Evolutionary conservation across 305 asterid species (phyloP).

Genomic region (Petunia hybrid): DNA sequence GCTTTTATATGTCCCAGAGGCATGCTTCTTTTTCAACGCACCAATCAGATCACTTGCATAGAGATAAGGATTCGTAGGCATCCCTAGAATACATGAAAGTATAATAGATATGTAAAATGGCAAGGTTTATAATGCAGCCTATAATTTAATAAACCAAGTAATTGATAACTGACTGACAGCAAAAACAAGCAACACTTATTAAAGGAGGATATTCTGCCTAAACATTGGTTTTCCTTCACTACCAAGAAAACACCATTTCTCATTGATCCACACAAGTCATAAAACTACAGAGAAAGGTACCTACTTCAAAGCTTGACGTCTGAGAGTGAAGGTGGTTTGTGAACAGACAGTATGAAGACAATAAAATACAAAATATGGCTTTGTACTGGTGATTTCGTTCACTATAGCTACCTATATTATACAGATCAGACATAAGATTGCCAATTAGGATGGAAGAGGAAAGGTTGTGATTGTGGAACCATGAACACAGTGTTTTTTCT

Average conservation of each 20-base stretch:
- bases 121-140: neutral
- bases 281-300: neutral
- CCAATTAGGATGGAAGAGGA: slow-evolving; percentile 3
- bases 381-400: neutral
- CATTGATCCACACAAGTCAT: neutral
- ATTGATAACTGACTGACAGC: neutral
- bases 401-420: neutral
- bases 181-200: neutral
- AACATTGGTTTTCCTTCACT: neutral
- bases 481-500: neutral
- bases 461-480: neutral
- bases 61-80: slow-evolving; percentile 73
- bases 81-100: slow-evolving; percentile 52
- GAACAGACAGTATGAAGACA: neutral
- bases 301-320: neutral
- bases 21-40: slow-evolving; percentile 78
- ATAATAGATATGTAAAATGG: slow-evolving; percentile 9
- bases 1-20: slow-evolving; percentile 84
- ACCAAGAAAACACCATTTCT: slow-evolving; percentile 2
- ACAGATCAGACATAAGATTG: neutral
- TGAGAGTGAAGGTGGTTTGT: slow-evolving; percentile 24
- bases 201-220: neutral
- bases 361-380: neutral
- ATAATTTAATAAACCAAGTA: slow-evolving; percentile 6
- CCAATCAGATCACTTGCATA: slow-evolving; percentile 73